Base-by-base conservation (phyloP, 106 monocot species). In the Cymbidium sinense region DNA sequence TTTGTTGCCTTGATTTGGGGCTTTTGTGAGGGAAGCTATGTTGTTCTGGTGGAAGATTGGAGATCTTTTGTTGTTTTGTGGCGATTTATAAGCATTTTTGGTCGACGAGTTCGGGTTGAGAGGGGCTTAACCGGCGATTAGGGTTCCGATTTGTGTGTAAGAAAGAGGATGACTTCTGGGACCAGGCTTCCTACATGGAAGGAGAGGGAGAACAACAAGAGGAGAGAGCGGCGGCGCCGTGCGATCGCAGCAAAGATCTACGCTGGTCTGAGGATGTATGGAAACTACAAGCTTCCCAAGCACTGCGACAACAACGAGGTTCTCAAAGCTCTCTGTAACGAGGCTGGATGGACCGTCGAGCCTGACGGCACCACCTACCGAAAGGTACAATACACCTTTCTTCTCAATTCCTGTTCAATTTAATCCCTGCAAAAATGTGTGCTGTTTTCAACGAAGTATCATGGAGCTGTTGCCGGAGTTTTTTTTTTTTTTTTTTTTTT, bases 231-330 rank as follows among this genome's bases (percentile, higher is more conserved):
- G 72, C 50, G 70, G 23, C 71, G 79, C 35, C 28, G 79, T 47
- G 79, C 79, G 52, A 73, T 79, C 72, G 79, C 79, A 9, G 79
- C 79, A 4, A 79, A 79, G 52, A 79, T 79, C 70, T 79, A 72
- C 35, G 79, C 79, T 1, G 79, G 79, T 4, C 47, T 79, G 51
- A 34, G 79, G 72, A 72, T 36, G 51, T 79, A 79, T 64, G 79
- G 79, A 0, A 79, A 73, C 35, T 79, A 79, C 52, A 79, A 33
- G 30, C 79, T 79, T 25, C 78, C 79, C 13, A 79, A 79, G 70
- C 79, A 79, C 79, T 79, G 79, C 72, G 79, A 79, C 54, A 79
- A 79, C 79, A 79, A 79, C 72, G 71, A 79, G 72, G 79, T 79
- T n/a, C 79, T 79, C 72, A 79, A 79, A 52, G 79, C 79, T 50